Base-by-base conservation (phyloP, 257 asterid species). In the Ophiorrhiza pumila region DNA sequence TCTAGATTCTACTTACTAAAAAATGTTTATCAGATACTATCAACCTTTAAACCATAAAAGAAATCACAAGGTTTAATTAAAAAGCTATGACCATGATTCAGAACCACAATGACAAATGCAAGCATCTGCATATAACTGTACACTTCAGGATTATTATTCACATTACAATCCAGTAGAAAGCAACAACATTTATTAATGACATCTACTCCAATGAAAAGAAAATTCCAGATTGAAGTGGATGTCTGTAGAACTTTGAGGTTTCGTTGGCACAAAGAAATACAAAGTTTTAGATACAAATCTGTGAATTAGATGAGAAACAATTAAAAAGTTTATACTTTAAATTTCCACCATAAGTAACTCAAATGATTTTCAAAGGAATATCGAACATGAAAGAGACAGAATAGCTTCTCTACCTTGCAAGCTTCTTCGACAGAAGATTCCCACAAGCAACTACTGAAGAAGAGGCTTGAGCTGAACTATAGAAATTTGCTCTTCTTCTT, bases 401-500 rank as follows among this genome's bases (percentile, higher is more conserved):
- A 8, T 11, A 59, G 68, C 23, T 53, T 11, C 47, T 63, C 4
- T 78, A 89, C 97, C 98, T 89, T 18, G 88, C 84, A 56, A 93
- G 71, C 75, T 89, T 93, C 78, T 65, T 83, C 74, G 91, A 84
- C 47, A 91, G 96, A 69, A 72, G 81, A 61, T 83, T 88, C 72
- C 87, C 96, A 72, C 81, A 84, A 63, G 84, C 91, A 57, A 83
- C 79, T 73, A 65, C 66, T 42, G 64, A 81, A 85, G 86, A 87
- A 78, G 76, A 73, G 76, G 45, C 60, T 39, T 52, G 37, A 70
- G 73, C 73, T 66, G 77, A 67, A 73, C 53, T 56, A 71, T 65
- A 78, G 41, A 49, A 68, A 61, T 86, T 87, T 72, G 89, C 97
- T 80, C 96, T 89, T 79, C 88, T 92, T 83, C 78, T 83, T 69